A percentile compares a stretch with the other conserved stretches of the same genome.
phyloP scores from a whole-genome alignment of 1,284 basidiomycete genomes.

The Papiliotrema terrestris region DNA sequence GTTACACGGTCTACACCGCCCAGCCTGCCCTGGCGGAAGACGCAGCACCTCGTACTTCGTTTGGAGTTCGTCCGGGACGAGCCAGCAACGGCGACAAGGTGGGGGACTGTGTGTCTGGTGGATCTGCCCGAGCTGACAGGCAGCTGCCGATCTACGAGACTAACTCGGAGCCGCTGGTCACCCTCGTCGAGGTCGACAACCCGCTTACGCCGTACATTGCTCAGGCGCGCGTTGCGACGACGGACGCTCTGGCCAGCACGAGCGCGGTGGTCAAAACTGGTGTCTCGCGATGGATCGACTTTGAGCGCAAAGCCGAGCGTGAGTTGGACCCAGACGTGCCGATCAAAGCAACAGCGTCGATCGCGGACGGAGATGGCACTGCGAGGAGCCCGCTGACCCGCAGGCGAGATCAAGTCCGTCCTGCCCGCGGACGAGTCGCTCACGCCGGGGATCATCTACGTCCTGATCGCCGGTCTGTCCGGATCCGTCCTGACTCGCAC shows the following conservation, averaged over 20 bases:
- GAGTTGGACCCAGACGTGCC: slow-evolving; percentile 49
- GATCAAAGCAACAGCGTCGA: too few species aligned
- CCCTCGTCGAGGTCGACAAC: slow-evolving; percentile 68
- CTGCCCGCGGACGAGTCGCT: slow-evolving; percentile 73
- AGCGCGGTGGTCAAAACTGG: slow-evolving; percentile 64
- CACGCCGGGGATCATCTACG: slow-evolving; percentile 80
- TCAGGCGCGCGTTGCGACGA: slow-evolving; percentile 58
- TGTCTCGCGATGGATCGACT: slow-evolving; percentile 72
- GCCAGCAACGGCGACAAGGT: slow-evolving; percentile 36
- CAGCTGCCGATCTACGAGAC: slow-evolving; percentile 76
- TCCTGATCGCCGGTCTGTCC: slow-evolving; percentile 79
- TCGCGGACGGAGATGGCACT: not conserved
- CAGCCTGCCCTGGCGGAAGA: slow-evolving; percentile 2
- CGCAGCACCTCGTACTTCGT: not conserved
- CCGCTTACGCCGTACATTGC: slow-evolving; percentile 70
- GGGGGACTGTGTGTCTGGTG: not conserved
- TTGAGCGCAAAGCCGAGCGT: slow-evolving; percentile 80
- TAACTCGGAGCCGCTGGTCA: slow-evolving; percentile 52
- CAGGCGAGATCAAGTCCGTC: slow-evolving; percentile 76
- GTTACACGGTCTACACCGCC: slow-evolving; percentile 1
- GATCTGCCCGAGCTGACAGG: not conserved
- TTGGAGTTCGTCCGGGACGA: slow-evolving; percentile 27
- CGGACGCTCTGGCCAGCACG: slow-evolving; percentile 57
- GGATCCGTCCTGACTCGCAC: slow-evolving; percentile 80
- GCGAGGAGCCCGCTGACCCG: not conserved